These are phyloP conservation scores for Bacidia gigantensis DNA, from an alignment of 495 filamentous ascomycete genomes.

Conservation along the genomic window DNA sequence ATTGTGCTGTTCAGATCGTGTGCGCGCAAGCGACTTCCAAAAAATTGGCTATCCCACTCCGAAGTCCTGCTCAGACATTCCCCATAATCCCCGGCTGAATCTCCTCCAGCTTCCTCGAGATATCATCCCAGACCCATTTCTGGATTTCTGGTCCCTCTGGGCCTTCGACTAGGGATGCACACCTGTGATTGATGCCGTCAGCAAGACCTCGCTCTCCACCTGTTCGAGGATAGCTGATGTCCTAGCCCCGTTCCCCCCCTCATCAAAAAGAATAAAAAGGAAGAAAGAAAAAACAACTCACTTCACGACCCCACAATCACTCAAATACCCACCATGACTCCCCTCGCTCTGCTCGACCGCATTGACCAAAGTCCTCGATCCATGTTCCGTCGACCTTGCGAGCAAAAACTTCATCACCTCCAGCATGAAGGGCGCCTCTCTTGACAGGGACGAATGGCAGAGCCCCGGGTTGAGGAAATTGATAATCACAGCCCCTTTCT, in stretches of 20 bases:
- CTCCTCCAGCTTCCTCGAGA: slow-evolving; percentile 34
- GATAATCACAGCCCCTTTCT: slow-evolving; percentile 32
- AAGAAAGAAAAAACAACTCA: slow-evolving; percentile 7
- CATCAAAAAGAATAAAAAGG: not conserved
- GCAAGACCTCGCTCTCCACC: not conserved
- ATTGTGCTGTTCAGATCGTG: no score
- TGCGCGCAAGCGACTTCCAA: no score
- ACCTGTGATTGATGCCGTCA: not conserved
- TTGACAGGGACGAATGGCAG: slow-evolving; percentile 30
- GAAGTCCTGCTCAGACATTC: slow-evolving; percentile 17
- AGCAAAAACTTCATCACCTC: slow-evolving; percentile 19
- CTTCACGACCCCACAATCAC: slow-evolving; percentile 6
- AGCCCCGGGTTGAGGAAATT: slow-evolving; percentile 40
- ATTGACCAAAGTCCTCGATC: slow-evolving; percentile 26
- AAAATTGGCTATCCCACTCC: no score
- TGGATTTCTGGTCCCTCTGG: slow-evolving; percentile 29
- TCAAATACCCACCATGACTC: slow-evolving; percentile 24
- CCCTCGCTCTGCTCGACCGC: slow-evolving; percentile 21
- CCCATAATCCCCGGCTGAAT: slow-evolving; percentile 30
- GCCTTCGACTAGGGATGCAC: slow-evolving; percentile 26
- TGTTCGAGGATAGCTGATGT: no score
- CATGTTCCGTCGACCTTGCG: slow-evolving; percentile 26
- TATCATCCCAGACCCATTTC: slow-evolving; percentile 39
- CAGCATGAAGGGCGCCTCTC: slow-evolving; percentile 19
- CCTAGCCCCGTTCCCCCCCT: not conserved